Evolutionary conservation across 306 rosid species (phyloP).

Genomic region (Lotus japonicus): DNA sequence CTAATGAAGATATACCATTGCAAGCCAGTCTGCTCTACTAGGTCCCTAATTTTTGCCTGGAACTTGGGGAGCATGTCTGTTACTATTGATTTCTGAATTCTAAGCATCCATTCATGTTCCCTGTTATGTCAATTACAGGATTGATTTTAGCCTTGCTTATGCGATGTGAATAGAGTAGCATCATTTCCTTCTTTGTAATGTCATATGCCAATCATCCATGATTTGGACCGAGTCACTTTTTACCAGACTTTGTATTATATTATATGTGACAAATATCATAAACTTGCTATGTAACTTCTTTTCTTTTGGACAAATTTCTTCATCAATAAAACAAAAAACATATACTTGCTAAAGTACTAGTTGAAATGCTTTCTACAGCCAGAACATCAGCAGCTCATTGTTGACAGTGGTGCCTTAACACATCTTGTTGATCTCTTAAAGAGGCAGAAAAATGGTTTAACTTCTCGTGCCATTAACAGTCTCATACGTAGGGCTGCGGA

Average conservation of each 20-base stretch:
- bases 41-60: not conserved
- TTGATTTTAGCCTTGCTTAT: conserved; percentile 6
- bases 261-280: not conserved
- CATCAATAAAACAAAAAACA: not conserved
- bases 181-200: not conserved
- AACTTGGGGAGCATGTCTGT: not conserved
- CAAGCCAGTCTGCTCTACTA: not conserved
- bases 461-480: conserved; percentile 70
- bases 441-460: conserved; percentile 55
- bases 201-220: not conserved
- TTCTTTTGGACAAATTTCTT: not conserved
- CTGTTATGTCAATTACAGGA: not conserved
- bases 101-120: not conserved
- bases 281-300: not conserved
- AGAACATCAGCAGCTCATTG: conserved; percentile 94
- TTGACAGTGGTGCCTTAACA: conserved; percentile 73
- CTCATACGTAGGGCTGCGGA: conserved; percentile 99
- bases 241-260: not conserved
- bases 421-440: conserved; percentile 80
- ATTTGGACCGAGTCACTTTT: not conserved
- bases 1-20: not conserved
- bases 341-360: conserved; percentile 34
- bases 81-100: not conserved
- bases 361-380: conserved; percentile 65
- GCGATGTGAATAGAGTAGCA: not conserved